These are phyloP conservation scores for Lentinula boryana DNA, from an alignment of 768 basidiomycete species.

Conservation along the genomic window DNA sequence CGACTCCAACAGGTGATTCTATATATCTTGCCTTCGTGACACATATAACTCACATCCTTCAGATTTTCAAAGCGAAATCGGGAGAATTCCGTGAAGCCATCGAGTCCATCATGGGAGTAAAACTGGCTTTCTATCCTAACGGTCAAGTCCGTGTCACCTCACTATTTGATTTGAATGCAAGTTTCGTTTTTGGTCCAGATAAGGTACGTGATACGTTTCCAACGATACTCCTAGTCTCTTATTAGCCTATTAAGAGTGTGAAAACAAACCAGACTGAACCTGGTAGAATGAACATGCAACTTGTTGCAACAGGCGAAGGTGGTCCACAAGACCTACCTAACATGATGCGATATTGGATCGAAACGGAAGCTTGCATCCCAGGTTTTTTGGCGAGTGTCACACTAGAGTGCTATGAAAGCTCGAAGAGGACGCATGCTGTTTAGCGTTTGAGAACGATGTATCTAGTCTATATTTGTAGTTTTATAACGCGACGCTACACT, in stretches of 20 bases:
- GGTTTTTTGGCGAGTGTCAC: constrained; percentile 88
- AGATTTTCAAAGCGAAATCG: constrained; percentile 78
- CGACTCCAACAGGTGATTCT: constrained; percentile 71
- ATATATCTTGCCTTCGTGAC: background rate
- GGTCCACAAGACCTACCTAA: constrained; percentile 71
- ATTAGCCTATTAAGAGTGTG: constrained; percentile 18
- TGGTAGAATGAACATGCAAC: constrained; percentile 56
- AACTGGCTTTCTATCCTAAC: constrained; percentile 86
- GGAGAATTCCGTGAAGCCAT: constrained; percentile 91
- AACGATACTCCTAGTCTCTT: constrained; percentile 11
- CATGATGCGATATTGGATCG: constrained; percentile 82
- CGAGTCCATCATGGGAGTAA: constrained; percentile 83
- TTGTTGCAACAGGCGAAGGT: constrained; percentile 68
- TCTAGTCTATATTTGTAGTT: background rate
- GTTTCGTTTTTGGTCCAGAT: constrained; percentile 79
- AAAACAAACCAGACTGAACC: constrained; percentile 21
- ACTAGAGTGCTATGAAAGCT: constrained; percentile 80
- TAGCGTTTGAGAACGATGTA: background rate
- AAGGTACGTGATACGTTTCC: constrained; percentile 19
- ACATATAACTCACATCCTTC: background rate
- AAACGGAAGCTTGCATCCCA: constrained; percentile 78
- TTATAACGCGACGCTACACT: constrained; percentile 38
- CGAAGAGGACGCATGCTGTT: constrained; percentile 29
- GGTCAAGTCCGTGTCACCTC: constrained; percentile 88
- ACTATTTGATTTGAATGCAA: constrained; percentile 81